Evolutionary conservation across 441 rosid species (phyloP).

Genomic region (Isatis lusitanica): DNA sequence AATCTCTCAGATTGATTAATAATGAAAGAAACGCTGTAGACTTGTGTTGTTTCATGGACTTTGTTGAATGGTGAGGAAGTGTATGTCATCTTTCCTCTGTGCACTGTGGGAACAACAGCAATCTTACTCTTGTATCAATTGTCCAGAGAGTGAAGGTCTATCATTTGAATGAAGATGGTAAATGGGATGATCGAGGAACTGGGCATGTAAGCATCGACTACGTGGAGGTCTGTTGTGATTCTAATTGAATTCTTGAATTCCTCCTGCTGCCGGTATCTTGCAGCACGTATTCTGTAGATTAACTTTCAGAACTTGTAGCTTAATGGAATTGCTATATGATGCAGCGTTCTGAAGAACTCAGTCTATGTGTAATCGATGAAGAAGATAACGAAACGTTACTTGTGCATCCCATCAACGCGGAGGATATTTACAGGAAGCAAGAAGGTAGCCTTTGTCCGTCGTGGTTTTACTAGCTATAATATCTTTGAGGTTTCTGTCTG

Average conservation of each 20-base stretch:
- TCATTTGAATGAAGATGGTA: constrained; percentile 87
- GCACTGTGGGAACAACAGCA: neutral
- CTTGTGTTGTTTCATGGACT: neutral
- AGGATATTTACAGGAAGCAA: constrained; percentile 95
- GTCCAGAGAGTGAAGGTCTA: constrained; percentile 95
- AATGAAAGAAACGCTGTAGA: neutral
- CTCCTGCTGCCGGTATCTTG: constrained; percentile 19
- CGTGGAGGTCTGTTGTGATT: constrained; percentile 69
- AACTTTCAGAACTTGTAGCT: constrained; percentile 8
- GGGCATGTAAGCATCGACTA: constrained; percentile 92
- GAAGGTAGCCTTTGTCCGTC: constrained; percentile 63
- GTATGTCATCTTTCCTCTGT: neutral
- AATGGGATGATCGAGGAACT: constrained; percentile 99
- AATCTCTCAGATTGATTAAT: neutral
- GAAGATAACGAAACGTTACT: constrained; percentile 93
- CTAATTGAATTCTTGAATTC: constrained; percentile 4
- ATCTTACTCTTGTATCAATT: constrained; percentile 15
- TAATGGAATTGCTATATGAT: constrained; percentile 24
- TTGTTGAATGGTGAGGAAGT: neutral
- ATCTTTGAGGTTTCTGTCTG: neutral
- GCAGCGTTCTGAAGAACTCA: constrained; percentile 92
- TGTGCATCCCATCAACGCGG: constrained; percentile 81
- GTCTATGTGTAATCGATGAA: constrained; percentile 84
- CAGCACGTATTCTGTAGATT: constrained; percentile 13
- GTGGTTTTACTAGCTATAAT: constrained; percentile 4